A percentile compares a stretch with the other conserved stretches of the same genome.
phyloP scores from a whole-genome alignment of 139 green algal species.

The Chlorella sorokiniana region DNA sequence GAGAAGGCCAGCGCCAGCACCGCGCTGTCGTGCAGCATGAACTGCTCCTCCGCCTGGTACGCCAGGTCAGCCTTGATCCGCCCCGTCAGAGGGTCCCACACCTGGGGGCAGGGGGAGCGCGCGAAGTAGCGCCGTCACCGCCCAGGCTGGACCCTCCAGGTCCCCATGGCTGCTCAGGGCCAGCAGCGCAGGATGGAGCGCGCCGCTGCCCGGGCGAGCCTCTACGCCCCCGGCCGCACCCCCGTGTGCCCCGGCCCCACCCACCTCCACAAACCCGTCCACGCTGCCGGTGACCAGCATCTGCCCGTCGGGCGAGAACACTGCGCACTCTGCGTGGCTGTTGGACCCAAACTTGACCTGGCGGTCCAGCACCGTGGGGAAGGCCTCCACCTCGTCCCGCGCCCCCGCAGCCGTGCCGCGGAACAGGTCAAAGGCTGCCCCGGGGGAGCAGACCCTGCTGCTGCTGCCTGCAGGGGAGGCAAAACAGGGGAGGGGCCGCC shows the following conservation, averaged over 20 bases:
- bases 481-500: not conserved
- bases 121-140: too few species aligned
- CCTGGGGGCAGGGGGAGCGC: conserved; percentile 43
- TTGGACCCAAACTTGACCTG: conserved; percentile 77
- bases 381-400: conserved; percentile 90
- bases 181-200: not conserved
- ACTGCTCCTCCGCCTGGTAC: conserved; percentile 95
- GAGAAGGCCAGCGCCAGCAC: conserved; percentile 86
- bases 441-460: conserved; percentile 87
- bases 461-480: conserved; percentile 79
- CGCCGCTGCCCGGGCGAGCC: too few species aligned
- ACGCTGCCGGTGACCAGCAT: conserved; percentile 89
- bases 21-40: conserved; percentile 97
- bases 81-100: conserved; percentile 93
- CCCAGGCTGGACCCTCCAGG: too few species aligned
- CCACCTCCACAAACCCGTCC: conserved; percentile 95
- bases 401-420: conserved; percentile 71
- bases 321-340: conserved; percentile 74
- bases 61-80: conserved; percentile 92
- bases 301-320: conserved; percentile 90
- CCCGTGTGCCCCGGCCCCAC: not conserved
- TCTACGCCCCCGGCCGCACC: not conserved
- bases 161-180: too few species aligned
- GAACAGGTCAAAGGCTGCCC: conserved; percentile 93
- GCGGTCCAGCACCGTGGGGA: conserved; percentile 63